phyloP scores from a whole-genome alignment of 169 alveolate species.

The Plasmodium knowlesi region DNA sequence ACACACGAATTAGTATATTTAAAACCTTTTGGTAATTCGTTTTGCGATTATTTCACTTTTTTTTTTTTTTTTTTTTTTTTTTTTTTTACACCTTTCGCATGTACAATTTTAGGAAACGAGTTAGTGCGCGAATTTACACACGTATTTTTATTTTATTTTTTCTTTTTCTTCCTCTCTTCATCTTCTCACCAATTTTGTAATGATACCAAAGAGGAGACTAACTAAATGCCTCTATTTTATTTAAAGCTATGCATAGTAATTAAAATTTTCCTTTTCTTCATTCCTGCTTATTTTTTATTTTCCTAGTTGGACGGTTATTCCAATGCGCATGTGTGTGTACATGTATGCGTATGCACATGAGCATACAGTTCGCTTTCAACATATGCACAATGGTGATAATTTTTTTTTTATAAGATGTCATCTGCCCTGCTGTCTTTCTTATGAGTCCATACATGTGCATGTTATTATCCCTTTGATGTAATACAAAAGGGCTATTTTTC shows the following conservation, averaged over 20 bases:
- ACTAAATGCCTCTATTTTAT: not conserved
- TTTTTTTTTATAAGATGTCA: not conserved
- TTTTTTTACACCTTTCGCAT: not conserved
- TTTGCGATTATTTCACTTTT: not conserved
- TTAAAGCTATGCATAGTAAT: not conserved
- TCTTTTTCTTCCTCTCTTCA: not conserved
- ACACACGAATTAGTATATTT: not conserved
- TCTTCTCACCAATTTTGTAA: not conserved
- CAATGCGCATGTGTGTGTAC: not conserved
- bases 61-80: conserved; percentile 16
- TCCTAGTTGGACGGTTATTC: not conserved
- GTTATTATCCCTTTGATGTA: not conserved
- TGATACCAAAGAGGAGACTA: not conserved
- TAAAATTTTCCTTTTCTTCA: not conserved
- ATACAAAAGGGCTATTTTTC: not conserved
- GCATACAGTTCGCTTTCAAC: not conserved
- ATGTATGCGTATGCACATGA: not conserved
- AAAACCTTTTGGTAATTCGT: not conserved
- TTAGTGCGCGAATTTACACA: conserved; percentile 65
- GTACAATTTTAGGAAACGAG: not conserved
- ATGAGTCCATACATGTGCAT: not conserved
- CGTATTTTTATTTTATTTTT: conserved; percentile 26
- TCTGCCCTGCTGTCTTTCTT: not conserved
- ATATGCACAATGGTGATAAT: not conserved
- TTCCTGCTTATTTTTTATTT: not conserved